Evolutionary conservation across 257 asterid genomes (phyloP).

Genomic region (Ajuga chamaepitys): DNA sequence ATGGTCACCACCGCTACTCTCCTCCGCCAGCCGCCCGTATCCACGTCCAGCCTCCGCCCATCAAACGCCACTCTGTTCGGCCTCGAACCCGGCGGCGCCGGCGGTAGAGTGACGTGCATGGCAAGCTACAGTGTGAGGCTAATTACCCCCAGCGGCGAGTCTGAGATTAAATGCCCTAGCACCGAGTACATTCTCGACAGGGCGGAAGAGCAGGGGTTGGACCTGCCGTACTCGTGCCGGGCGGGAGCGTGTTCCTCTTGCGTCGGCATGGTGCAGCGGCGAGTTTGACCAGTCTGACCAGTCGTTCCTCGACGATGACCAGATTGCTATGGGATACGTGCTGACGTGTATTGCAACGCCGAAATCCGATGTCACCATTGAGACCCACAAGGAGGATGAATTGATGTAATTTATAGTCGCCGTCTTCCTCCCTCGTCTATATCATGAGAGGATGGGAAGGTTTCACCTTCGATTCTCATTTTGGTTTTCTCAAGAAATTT

Average conservation of each 20-base stretch:
- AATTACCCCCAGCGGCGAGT: constrained; percentile 40
- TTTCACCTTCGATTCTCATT: too few species aligned
- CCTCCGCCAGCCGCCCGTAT: constrained; percentile 26
- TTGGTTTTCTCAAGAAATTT: too few species aligned
- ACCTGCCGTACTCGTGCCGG: constrained; percentile 81
- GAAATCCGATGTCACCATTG: constrained; percentile 37
- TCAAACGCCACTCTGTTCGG: constrained; percentile 33
- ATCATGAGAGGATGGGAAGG: too few species aligned
- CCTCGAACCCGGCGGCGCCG: constrained; percentile 10
- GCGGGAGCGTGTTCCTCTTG: constrained; percentile 92
- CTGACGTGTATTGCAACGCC: constrained; percentile 76
- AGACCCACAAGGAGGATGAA: constrained; percentile 79
- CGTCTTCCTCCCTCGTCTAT: too few species aligned
- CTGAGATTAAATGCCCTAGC: constrained; percentile 24
- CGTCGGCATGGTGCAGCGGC: constrained; percentile 54
- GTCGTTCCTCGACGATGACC: constrained; percentile 67
- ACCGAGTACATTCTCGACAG: constrained; percentile 52
- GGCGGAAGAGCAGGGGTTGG: constrained; percentile 61
- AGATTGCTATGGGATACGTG: constrained; percentile 44
- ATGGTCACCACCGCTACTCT: constrained; percentile 46
- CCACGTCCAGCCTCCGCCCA: constrained; percentile 32
- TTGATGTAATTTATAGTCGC: too few species aligned
- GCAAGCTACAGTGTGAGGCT: constrained; percentile 64
- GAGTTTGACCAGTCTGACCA: constrained; percentile 70
- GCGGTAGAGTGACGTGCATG: constrained; percentile 49